phyloP scores from a whole-genome alignment of 768 basidiomycete species.

The Phallus indusiatus region DNA sequence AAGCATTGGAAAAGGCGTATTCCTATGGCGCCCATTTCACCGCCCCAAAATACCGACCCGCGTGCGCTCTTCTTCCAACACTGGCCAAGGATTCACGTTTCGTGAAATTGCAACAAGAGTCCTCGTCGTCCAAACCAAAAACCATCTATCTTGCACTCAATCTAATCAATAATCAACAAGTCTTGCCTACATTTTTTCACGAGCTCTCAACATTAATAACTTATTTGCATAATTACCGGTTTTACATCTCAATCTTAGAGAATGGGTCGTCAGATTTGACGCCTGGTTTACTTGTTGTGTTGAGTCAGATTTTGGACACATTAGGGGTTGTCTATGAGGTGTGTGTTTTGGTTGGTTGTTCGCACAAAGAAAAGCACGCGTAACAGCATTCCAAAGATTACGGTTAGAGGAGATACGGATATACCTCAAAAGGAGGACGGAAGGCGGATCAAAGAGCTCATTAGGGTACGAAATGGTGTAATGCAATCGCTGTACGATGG shows the following conservation, averaged over 20 bases:
- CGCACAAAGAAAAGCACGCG: background rate
- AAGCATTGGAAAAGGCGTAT: background rate
- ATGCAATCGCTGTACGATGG: constrained; percentile 35
- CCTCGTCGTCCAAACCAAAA: background rate
- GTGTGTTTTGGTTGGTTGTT: background rate
- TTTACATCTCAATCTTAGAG: constrained; percentile 38
- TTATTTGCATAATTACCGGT: constrained; percentile 35
- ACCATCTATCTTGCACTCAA: constrained; percentile 35
- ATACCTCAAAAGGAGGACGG: constrained; percentile 23
- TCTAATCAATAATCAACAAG: constrained; percentile 37
- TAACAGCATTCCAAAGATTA: background rate
- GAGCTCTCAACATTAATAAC: constrained; percentile 33
- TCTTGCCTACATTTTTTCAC: constrained; percentile 37
- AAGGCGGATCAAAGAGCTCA: constrained; percentile 38
- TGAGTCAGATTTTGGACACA: constrained; percentile 31
- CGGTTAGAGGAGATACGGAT: background rate
- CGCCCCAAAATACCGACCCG: background rate
- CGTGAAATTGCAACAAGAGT: background rate
- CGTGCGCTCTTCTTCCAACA: background rate
- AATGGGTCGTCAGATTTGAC: constrained; percentile 39
- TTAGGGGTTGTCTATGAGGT: constrained; percentile 19
- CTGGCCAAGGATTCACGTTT: background rate
- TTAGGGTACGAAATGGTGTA: constrained; percentile 38
- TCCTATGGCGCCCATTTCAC: background rate
- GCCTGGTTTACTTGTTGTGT: constrained; percentile 33